Base-by-base conservation (phyloP, 257 asterid genomes). In the Scutellaria barbata region DNA sequence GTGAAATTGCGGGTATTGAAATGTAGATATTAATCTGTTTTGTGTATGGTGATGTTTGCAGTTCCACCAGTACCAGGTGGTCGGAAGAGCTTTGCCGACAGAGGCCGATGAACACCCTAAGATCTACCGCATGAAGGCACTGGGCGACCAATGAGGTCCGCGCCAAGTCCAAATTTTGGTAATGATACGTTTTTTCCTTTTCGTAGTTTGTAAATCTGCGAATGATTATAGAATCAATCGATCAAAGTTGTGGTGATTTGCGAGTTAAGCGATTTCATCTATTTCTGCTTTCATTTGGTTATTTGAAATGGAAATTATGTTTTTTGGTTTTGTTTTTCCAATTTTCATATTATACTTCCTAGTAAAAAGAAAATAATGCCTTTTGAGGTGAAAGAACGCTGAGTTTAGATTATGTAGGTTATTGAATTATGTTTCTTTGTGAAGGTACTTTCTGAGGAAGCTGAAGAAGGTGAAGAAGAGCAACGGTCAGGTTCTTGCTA, bases 91-190 rank as follows among this genome's bases (percentile, higher is more conserved):
- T 73, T 65, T 89, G 74, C 96, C 96, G 59, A 82, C 96, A 51
- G 94, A 85, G 82, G 71, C 80, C 7, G 96, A 89, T 55, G 92
- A 87, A 66, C 94, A 84, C 43, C 96, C 96, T 0, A 89, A 89
- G 85, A 89, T 89, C 80, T 89, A 87, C 71, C 83, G 96, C 41
- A 89, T 89, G 96, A 89, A 89, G n/a, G 84, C 92, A 85, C 1
- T 89, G 94, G 94, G 92, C 94, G 20, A 85, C 96, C 52, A 89
- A 89, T 63, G 96, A 89, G 82, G 96, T 89, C 78, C 96, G 94
- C 51, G 92, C 96, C 55, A 89, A 89, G 74, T 89, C 96, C 56
- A 89, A 89, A 72, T 89, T 89, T 66, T 89, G 96, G 96, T 83
- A 77, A 64, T 57, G 4, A n/a, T 35, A 6, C 37, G 4, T 30